Percentiles rank a stretch among this genome's conserved stretches.
Conservation (phyloP, 2,329 filamentous ascomycete species). For the Ophiocordyceps unilateralis region DNA sequence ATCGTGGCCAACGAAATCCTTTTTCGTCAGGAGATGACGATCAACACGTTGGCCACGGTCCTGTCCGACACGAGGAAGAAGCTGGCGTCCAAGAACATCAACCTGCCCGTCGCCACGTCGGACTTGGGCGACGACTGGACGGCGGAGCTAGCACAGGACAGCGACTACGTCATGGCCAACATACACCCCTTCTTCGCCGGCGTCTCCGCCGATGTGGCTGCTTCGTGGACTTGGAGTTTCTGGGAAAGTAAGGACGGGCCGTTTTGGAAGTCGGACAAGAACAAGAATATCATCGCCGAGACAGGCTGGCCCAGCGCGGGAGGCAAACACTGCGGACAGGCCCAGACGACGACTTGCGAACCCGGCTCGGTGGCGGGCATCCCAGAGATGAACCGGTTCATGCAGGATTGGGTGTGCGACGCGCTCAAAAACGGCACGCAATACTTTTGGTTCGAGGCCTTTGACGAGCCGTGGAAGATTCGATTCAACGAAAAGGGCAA, state of each 20-base stretch:
- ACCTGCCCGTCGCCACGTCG: slow-evolving; percentile 67
- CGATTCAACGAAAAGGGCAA: slow-evolving; percentile 48
- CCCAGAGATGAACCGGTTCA: slow-evolving; percentile 67
- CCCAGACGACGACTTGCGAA: slow-evolving; percentile 20
- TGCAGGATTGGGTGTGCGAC: slow-evolving; percentile 71
- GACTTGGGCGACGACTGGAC: slow-evolving; percentile 87
- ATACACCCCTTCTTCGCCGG: slow-evolving; percentile 94
- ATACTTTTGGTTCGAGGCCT: slow-evolving; percentile 96
- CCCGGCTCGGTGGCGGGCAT: slow-evolving; percentile 62
- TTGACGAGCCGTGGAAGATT: slow-evolving; percentile 93
- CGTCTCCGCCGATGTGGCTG: slow-evolving; percentile 47
- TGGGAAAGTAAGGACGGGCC: slow-evolving; percentile 54
- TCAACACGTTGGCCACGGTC: slow-evolving; percentile 42
- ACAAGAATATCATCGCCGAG: slow-evolving; percentile 70
- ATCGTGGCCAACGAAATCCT: slow-evolving; percentile 72
- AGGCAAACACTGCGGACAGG: slow-evolving; percentile 55
- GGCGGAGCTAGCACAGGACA: slow-evolving; percentile 43
- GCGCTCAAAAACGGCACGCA: slow-evolving; percentile 68
- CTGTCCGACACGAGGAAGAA: slow-evolving; percentile 56
- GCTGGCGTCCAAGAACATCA: slow-evolving; percentile 46
- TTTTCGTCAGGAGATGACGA: slow-evolving; percentile 58
- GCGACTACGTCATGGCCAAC: slow-evolving; percentile 89
- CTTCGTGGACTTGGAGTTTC: slow-evolving; percentile 68
- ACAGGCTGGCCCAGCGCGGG: slow-evolving; percentile 81
- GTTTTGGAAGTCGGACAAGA: slow-evolving; percentile 43